phyloP scores from a whole-genome alignment of 768 basidiomycete genomes.

The Tylopilus sp. region DNA sequence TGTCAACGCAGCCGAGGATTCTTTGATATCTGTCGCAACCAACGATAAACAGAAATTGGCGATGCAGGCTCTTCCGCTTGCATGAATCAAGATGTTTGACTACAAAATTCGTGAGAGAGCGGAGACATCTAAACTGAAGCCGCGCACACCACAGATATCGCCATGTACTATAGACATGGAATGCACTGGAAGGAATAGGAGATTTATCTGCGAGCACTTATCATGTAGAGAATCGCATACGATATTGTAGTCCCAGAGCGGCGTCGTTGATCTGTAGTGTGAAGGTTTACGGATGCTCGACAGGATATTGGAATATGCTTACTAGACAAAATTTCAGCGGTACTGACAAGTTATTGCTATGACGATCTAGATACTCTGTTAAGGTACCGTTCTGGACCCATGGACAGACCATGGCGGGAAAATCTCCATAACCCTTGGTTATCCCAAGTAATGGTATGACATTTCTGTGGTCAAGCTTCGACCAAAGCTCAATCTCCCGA shows the following conservation, averaged over 20 bases:
- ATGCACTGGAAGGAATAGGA: conserved; percentile 16
- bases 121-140: background rate
- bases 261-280: conserved; percentile 22
- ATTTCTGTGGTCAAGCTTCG: conserved; percentile 28
- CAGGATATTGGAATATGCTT: background rate
- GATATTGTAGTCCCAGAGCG: conserved; percentile 26
- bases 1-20: conserved; percentile 32
- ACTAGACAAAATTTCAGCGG: conserved; percentile 17
- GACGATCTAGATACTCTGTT: conserved; percentile 18
- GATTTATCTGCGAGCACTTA: background rate
- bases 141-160: conserved; percentile 28
- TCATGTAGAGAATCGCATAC: conserved; percentile 4
- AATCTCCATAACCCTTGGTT: conserved; percentile 26
- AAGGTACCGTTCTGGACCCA: conserved; percentile 32
- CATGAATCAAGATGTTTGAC: conserved; percentile 47
- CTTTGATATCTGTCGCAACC: conserved; percentile 34
- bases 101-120: background rate
- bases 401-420: conserved; percentile 33
- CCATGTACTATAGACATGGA: conserved; percentile 21
- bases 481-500: conserved; percentile 32
- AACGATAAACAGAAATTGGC: conserved; percentile 48
- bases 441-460: conserved; percentile 30
- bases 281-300: background rate
- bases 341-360: conserved; percentile 8
- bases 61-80: conserved; percentile 39